Evolutionary conservation across 225 moss, liverwort and hornwort genomes (phyloP), one percentile per base, ranked within the genome.

Genomic region (Physcomitrellopsis africana): DNA sequence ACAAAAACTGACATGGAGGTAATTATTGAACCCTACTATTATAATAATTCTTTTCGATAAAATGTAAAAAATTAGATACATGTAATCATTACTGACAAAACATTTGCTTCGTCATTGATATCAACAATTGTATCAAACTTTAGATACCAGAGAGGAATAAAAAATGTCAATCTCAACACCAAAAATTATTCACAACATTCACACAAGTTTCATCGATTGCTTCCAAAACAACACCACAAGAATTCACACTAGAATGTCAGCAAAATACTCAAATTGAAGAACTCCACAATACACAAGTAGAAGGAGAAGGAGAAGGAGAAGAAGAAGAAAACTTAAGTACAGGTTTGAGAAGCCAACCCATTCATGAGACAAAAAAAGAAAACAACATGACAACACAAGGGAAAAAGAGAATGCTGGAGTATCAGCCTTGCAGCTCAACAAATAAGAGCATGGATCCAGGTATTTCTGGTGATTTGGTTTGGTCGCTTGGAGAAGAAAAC

Each of bases 351-450:
- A 72, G 11, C 19, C 12, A 12, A 43, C 6, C 6, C 5, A 48
- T 52, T 57, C 2, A 61, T 0, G 17, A 60, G 10, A 5, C 29
- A 15, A 17, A 32, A 44, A 26, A 4, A 17, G 51, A 57, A 6
- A 24, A 9, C 7, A 56, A 60, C 0, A 62, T 37, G 32, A 37
- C 32, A 55, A 12, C 10, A 49, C 5, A 59, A 73, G 29, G 23
- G n/a, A 24, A 81, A 65, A 18, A 56, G 16, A 47, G 8, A 58
- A 10, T 18, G 19, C 12, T 3, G 67, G 14, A 67, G 63, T 20
- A 42, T 32, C 45, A 0, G 1, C 44, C 42, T 2, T 59, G 1
- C 56, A 77, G 63, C 54, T 81, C 81, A 79, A 79, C 22, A 37
- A 37, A 37, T 37, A 37, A 37, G 4, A 5, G 32, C 32, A 37